A percentile compares a stretch with the other conserved stretches of the same genome.
These are phyloP conservation scores for Coemansia sp. DNA, from an alignment of 192 early-diverging fungal species.

Conservation along the genomic window DNA sequence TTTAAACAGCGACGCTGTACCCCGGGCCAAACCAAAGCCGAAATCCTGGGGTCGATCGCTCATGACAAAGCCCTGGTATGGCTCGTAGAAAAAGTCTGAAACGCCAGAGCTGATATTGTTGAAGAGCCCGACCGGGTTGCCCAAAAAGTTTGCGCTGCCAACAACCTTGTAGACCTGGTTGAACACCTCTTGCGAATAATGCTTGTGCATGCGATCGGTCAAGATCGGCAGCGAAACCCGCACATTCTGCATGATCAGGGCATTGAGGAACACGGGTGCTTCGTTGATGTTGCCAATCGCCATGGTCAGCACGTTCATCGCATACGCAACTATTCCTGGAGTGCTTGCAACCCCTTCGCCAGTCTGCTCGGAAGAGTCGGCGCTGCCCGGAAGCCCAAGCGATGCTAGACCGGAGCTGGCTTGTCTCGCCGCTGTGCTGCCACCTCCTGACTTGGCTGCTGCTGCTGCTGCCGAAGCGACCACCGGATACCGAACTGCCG, in stretches of 20 bases:
- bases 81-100: constrained; percentile 96
- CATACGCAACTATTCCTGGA: constrained; percentile 54
- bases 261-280: constrained; percentile 88
- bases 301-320: constrained; percentile 91
- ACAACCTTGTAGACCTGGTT: constrained; percentile 85
- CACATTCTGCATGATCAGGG: constrained; percentile 86
- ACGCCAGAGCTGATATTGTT: constrained; percentile 94
- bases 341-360: constrained; percentile 47
- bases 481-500: constrained; percentile 11
- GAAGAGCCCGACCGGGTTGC: constrained; percentile 97
- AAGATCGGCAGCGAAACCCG: constrained; percentile 76
- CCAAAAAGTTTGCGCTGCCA: constrained; percentile 95
- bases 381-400: constrained; percentile 10
- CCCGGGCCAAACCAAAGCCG: constrained; percentile 87
- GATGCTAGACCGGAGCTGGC: background rate
- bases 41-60: constrained; percentile 93
- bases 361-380: constrained; percentile 15
- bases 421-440: constrained; percentile 16
- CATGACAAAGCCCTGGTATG: constrained; percentile 94
- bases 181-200: constrained; percentile 89
- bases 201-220: constrained; percentile 74
- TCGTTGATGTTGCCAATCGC: constrained; percentile 97
- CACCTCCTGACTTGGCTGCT: background rate
- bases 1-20: constrained; percentile 68
- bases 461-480: constrained; percentile 4